Evolutionary conservation across 2,329 filamentous ascomycete species (phyloP), one percentile per base, ranked within the genome.

Genomic region (Didymella pinodella): DNA sequence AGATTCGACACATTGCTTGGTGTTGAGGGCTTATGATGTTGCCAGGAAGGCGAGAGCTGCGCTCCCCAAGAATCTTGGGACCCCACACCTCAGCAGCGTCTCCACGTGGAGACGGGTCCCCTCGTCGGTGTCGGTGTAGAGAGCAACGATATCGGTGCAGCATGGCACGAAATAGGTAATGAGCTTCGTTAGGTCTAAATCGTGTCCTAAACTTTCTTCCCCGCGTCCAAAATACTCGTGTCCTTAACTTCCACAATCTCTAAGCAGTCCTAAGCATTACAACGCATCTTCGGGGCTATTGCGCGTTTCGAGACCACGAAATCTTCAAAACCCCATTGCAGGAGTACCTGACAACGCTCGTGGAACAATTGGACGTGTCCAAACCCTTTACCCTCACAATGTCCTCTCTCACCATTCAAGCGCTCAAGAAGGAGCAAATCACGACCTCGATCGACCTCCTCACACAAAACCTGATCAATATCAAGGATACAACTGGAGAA

Each of bases 401-500:
- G 70, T 81, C 82, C 65, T 79, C 79, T 41, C 70, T 78, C 53
- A 73, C 69, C 45, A 69, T 78, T 38, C 75, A 80, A 60, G 77
- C 74, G 55, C 71, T 82, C 38, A 75, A 74, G 54, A 75, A 78
- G 57, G 67, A 74, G 26, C 69, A 81, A 43, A 79, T 86, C 52
- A 83, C 84, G 65, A 68, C 74, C n/a, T 77, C 85, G 58, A 88
- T 93, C 71, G 81, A 85, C 38, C 81, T 86, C 18, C 82, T 93
- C 58, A 92, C 91, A 67, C 78, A 89, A 71, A 90, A 91, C 70
- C 82, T 94, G 41, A 84, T 93, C 74, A 90, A 90, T 76, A 93
- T 93, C 78, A 86, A 87, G 69, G 91, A 94, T 78, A 84, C 83
- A 38, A 90, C 88, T 0, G 90, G 90, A 48, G 83, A 90, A 70